Evolutionary conservation across 108 stramenopile genomes (phyloP).

Genomic region (Parmales sp.): DNA sequence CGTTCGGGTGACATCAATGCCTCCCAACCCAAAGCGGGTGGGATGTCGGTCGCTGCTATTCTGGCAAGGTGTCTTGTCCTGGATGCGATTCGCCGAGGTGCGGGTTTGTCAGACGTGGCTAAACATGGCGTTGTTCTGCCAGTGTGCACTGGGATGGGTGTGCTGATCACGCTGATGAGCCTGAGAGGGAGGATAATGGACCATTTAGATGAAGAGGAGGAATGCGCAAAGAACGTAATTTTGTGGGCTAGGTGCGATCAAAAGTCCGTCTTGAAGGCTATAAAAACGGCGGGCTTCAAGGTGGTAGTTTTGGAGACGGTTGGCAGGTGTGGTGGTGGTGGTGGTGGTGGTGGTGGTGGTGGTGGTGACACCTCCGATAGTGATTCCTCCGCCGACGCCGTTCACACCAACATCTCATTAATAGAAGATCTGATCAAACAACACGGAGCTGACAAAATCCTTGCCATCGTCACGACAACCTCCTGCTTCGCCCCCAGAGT

Average conservation of each 20-base stretch:
- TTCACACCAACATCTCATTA: slow-evolving; percentile 79
- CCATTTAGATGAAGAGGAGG: not conserved
- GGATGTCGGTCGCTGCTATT: slow-evolving; percentile 78
- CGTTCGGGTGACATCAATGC: slow-evolving; percentile 93
- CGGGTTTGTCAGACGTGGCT: slow-evolving; percentile 60
- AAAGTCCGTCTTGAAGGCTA: slow-evolving; percentile 95
- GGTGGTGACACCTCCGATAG: slow-evolving; percentile 32
- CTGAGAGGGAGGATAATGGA: slow-evolving; percentile 35
- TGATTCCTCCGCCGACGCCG: slow-evolving; percentile 75
- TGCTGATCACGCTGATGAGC: slow-evolving; percentile 62
- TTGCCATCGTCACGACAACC: slow-evolving; percentile 88
- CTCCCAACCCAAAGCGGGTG: slow-evolving; percentile 98
- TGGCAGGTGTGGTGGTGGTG: slow-evolving; percentile 24
- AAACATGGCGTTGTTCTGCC: slow-evolving; percentile 71
- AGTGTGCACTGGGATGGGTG: slow-evolving; percentile 87
- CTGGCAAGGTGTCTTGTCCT: slow-evolving; percentile 60
- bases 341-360: not conserved
- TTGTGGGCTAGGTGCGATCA: slow-evolving; percentile 96
- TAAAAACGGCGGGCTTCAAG: slow-evolving; percentile 71
- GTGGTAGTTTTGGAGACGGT: slow-evolving; percentile 59
- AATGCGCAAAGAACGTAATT: slow-evolving; percentile 45
- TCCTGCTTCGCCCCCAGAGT: slow-evolving; percentile 96
- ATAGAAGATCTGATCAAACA: slow-evolving; percentile 47
- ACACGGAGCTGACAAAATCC: slow-evolving; percentile 40
- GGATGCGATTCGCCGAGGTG: slow-evolving; percentile 78